Conservation (phyloP, 129 eudicot species). For the Deinandra increscens region DNA sequence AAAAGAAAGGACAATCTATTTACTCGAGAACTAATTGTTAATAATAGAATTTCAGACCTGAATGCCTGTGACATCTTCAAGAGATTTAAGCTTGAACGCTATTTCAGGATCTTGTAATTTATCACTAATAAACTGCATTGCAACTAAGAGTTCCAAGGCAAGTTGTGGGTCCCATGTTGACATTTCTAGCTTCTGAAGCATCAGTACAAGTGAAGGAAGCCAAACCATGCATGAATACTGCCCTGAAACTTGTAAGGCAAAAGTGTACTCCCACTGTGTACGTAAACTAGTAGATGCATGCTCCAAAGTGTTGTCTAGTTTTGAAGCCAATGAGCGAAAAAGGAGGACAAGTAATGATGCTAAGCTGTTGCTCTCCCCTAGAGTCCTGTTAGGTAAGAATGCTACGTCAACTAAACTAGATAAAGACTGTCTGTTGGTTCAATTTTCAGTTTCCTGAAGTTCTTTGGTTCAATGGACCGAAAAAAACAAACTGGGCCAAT, state of each 20-base stretch:
- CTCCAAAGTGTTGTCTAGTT: conserved; percentile 28
- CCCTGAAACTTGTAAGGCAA: conserved; percentile 58
- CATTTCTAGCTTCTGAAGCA: conserved; percentile 53
- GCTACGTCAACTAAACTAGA: conserved; percentile 20
- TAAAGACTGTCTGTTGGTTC: background rate
- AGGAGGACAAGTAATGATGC: conserved; percentile 74
- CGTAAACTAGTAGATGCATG: conserved; percentile 20
- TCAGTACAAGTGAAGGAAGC: conserved; percentile 79
- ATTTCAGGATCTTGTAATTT: conserved; percentile 85
- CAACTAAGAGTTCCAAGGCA: conserved; percentile 50
- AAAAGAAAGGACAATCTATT: background rate
- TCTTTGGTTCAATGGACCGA: background rate
- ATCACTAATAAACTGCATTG: conserved; percentile 58
- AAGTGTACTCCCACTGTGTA: conserved; percentile 72
- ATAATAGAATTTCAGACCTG: conserved; percentile 46
- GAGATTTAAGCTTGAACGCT: conserved; percentile 66
- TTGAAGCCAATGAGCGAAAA: conserved; percentile 65
- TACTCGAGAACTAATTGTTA: background rate
- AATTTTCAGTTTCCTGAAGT: background rate
- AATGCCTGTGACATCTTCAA: conserved; percentile 51
- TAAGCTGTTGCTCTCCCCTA: conserved; percentile 73
- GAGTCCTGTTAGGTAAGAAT: conserved; percentile 49
- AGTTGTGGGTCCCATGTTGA: conserved; percentile 40
- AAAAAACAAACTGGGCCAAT: background rate
- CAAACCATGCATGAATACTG: conserved; percentile 79